Evolutionary conservation across 331 rosid genomes (phyloP), one percentile per base, ranked within the genome.

Genomic region (Malus hybrid): DNA sequence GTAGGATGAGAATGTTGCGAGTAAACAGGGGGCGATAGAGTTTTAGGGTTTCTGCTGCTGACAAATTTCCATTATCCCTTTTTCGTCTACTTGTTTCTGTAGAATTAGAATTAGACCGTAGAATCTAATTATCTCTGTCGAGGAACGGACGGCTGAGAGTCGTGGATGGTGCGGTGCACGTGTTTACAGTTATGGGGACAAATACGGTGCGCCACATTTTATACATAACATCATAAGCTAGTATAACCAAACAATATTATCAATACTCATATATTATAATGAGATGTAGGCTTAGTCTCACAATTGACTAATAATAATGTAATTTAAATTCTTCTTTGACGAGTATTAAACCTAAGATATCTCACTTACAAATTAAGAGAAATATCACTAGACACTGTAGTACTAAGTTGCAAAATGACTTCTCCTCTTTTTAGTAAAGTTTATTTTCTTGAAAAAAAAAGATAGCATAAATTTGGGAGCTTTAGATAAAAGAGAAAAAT

Each of bases 141-240:
- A 72, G 24, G 36, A 67, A 67, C 65, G 77, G 80, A 79, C 88
- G 88, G 86, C 55, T 79, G 67, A 72, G 71, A 76, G 9, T 72
- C 50, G 54, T 67, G 31, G 65, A 48, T 69, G 77, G 80, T 80
- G 81, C 76, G 55, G 18, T 10, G 73, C 85, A 84, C 70, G 76
- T 80, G 76, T 39, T 52, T 18, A 48, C 31, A 46, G 73, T 12
- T 18, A 6, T 24, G 29, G 70, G 76, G 10, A 39, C 44, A 39
- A 39, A 39, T 39, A 39, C 44, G 44, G 3, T 39, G 44, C 44
- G 44, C 44, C 44, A 39, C 44, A 39, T 0, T 39, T 39, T 39
- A 9, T 39, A 39, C 44, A 39, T 39, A 36, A 36, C 44, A 39
- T 39, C 12, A 39, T 8, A 36, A 31, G 32, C 32, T 31, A 31